These are phyloP conservation scores for Cetraspora pellucida DNA, from an alignment of 192 early-diverging fungal genomes.

Conservation along the genomic window DNA sequence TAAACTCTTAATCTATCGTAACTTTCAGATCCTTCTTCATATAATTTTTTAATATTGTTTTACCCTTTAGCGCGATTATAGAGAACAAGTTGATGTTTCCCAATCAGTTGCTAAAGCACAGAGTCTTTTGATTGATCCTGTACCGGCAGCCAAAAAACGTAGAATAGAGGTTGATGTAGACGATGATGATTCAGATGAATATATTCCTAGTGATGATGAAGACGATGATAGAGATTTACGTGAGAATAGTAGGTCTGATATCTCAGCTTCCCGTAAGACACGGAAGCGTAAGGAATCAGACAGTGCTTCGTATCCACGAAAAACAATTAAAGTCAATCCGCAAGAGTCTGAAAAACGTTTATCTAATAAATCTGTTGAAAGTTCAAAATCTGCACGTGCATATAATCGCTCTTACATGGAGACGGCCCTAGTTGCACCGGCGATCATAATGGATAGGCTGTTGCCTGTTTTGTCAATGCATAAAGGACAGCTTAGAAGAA, in stretches of 20 bases:
- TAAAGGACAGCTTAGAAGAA: conserved; percentile 44
- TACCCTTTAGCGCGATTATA: conserved; percentile 50
- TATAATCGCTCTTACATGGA: conserved; percentile 66
- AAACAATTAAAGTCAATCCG: not conserved
- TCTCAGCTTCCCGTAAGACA: not conserved
- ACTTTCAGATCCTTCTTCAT: not conserved
- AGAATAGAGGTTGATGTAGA: conserved; percentile 35
- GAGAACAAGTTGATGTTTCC: conserved; percentile 50
- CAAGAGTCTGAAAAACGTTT: not conserved
- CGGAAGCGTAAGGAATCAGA: not conserved
- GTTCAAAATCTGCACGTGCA: conserved; percentile 56
- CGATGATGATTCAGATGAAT: conserved; percentile 47
- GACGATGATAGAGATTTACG: conserved; percentile 18
- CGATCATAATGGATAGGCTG: conserved; percentile 59
- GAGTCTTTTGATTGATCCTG: conserved; percentile 28
- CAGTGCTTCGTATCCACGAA: not conserved
- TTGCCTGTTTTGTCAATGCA: conserved; percentile 46
- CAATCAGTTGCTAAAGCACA: conserved; percentile 39
- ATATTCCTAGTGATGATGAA: conserved; percentile 39
- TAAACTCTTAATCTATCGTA: not conserved
- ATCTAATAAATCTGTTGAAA: not conserved
- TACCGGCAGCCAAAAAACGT: conserved; percentile 39
- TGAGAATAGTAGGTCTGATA: not conserved
- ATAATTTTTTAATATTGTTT: not conserved
- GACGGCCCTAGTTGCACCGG: conserved; percentile 65